phyloP scores from a whole-genome alignment of 129 eudicot species.

The Escallonia herrerae region DNA sequence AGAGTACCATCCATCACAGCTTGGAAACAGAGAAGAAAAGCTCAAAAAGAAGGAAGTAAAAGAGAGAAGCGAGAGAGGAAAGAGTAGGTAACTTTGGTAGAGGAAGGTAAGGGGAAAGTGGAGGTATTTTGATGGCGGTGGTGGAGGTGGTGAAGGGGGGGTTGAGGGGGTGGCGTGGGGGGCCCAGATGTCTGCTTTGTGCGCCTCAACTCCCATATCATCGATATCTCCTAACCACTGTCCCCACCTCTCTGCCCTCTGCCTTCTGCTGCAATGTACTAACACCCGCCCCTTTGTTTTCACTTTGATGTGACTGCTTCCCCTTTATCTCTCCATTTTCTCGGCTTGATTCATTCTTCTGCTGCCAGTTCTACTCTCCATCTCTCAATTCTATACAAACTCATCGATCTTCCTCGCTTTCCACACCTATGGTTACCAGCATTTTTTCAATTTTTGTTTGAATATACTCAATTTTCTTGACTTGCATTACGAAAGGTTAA shows the following conservation, averaged over 20 bases:
- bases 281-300: background rate
- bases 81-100: background rate
- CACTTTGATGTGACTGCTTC: background rate
- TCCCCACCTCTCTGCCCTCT: conserved; percentile 42
- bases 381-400: too few relatives aligned
- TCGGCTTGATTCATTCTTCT: background rate
- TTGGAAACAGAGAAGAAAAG: background rate
- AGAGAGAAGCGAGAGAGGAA: conserved; percentile 1
- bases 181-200: conserved; percentile 69
- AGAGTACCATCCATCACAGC: conserved; percentile 39
- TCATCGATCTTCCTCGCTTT: too few relatives aligned
- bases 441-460: too few relatives aligned
- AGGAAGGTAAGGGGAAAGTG: background rate
- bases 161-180: conserved; percentile 24
- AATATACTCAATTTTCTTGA: too few relatives aligned
- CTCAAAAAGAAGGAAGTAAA: background rate
- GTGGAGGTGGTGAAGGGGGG: conserved; percentile 14
- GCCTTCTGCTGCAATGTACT: conserved; percentile 8
- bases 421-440: too few relatives aligned
- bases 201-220: conserved; percentile 52
- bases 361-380: too few relatives aligned
- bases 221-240: conserved; percentile 53
- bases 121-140: conserved; percentile 12
- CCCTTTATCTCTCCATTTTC: background rate
- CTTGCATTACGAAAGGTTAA: too few relatives aligned